These are phyloP conservation scores for Blastocladiella britannica DNA, from an alignment of 192 early-diverging fungal genomes.

Conservation along the genomic window DNA sequence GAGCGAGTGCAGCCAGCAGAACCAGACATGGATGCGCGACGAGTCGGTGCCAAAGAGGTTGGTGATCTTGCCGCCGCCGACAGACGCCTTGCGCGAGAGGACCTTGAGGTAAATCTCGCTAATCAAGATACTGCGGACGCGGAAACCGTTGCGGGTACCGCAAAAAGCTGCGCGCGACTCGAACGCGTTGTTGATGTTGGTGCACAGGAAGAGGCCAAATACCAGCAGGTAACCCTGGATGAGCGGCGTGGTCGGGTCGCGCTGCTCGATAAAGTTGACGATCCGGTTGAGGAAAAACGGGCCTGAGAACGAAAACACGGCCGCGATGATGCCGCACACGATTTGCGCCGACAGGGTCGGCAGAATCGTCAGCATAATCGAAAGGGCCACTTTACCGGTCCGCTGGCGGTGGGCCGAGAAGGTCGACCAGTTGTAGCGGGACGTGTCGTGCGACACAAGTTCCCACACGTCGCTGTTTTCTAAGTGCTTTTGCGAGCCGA, in stretches of 20 bases:
- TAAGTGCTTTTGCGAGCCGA: background rate
- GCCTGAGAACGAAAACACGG: background rate
- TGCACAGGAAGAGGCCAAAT: background rate
- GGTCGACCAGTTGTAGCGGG: no score
- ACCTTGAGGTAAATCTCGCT: slow-evolving; percentile 2
- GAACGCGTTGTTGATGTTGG: background rate
- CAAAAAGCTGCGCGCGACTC: background rate
- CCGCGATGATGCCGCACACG: background rate
- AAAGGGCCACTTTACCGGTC: no score
- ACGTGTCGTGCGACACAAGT: background rate
- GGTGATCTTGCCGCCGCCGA: slow-evolving; percentile 4
- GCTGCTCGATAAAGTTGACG: background rate
- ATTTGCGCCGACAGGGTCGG: background rate
- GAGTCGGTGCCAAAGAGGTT: slow-evolving; percentile 23
- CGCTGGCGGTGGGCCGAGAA: no score
- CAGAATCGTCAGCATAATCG: background rate
- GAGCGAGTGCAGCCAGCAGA: slow-evolving; percentile 32
- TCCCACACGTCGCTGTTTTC: background rate
- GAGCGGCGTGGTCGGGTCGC: background rate
- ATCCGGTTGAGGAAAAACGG: background rate
- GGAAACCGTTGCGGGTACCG: background rate
- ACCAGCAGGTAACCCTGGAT: background rate
- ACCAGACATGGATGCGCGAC: slow-evolving; percentile 29
- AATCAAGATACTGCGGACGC: slow-evolving; percentile 1
- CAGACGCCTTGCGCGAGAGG: slow-evolving; percentile 1